These are phyloP conservation scores for Aspergillus sojae DNA, from an alignment of 2,329 filamentous ascomycete species.

Conservation along the genomic window DNA sequence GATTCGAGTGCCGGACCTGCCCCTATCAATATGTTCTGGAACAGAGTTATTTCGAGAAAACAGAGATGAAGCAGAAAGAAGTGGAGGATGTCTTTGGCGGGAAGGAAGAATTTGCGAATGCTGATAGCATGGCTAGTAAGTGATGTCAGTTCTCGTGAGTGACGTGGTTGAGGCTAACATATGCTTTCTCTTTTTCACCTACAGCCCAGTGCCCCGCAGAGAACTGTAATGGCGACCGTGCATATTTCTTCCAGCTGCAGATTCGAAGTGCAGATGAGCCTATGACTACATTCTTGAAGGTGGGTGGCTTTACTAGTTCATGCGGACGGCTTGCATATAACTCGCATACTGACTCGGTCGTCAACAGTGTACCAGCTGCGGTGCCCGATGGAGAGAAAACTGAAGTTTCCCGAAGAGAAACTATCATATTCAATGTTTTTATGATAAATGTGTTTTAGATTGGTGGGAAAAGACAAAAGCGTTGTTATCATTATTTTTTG, in stretches of 20 bases:
- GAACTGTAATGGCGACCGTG: constrained; percentile 77
- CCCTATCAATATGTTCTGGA: constrained; percentile 87
- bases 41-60: constrained; percentile 78
- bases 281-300: constrained; percentile 95
- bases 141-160: constrained; percentile 9
- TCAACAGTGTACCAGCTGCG: constrained; percentile 49
- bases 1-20: constrained; percentile 93
- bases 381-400: constrained; percentile 53
- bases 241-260: constrained; percentile 95
- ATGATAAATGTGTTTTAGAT: background rate
- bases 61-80: constrained; percentile 78
- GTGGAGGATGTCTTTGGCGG: constrained; percentile 90
- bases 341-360: constrained; percentile 24
- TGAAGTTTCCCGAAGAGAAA: constrained; percentile 26
- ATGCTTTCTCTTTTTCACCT: constrained; percentile 13
- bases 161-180: constrained; percentile 15
- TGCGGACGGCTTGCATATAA: constrained; percentile 18
- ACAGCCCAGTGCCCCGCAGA: constrained; percentile 79
- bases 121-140: constrained; percentile 73
- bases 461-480: background rate
- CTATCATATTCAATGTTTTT: background rate
- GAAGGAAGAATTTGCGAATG: constrained; percentile 85
- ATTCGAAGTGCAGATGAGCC: constrained; percentile 98
- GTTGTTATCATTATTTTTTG: background rate
- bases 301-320: constrained; percentile 40